phyloP scores from a whole-genome alignment of 495 filamentous ascomycete genomes.

The Neurospora pannonica region DNA sequence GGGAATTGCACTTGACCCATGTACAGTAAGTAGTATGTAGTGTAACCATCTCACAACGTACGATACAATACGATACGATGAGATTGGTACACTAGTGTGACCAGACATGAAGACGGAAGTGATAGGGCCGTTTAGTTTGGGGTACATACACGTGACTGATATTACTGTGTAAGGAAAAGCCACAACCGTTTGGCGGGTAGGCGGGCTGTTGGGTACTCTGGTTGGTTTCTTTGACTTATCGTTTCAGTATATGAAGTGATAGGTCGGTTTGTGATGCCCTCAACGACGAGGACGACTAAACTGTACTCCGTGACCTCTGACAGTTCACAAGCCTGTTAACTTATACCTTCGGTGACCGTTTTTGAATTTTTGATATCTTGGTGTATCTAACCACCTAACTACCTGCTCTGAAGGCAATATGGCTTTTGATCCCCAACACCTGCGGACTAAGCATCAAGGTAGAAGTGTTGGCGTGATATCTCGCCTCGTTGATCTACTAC shows the following conservation, averaged over 20 bases:
- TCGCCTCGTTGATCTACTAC: background rate
- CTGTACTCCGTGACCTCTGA: background rate
- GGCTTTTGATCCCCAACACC: background rate
- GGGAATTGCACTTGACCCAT: background rate
- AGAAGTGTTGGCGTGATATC: background rate
- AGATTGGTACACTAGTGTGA: background rate
- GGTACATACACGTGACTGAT: background rate
- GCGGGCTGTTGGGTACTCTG: no score
- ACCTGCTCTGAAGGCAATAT: background rate
- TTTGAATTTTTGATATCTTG: background rate
- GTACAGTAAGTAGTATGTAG: background rate
- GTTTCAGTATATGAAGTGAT: background rate
- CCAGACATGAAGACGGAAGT: background rate
- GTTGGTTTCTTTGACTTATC: background rate
- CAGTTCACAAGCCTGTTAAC: background rate
- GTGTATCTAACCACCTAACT: background rate
- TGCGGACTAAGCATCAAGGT: background rate
- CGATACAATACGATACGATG: background rate
- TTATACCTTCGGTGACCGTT: background rate
- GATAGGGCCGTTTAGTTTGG: background rate
- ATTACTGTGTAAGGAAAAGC: background rate
- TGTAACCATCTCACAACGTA: background rate
- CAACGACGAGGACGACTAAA: background rate
- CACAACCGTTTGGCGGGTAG: background rate
- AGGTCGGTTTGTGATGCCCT: background rate